phyloP scores from a whole-genome alignment of 2,329 filamentous ascomycete species.

The Pseudocercospora musae region DNA sequence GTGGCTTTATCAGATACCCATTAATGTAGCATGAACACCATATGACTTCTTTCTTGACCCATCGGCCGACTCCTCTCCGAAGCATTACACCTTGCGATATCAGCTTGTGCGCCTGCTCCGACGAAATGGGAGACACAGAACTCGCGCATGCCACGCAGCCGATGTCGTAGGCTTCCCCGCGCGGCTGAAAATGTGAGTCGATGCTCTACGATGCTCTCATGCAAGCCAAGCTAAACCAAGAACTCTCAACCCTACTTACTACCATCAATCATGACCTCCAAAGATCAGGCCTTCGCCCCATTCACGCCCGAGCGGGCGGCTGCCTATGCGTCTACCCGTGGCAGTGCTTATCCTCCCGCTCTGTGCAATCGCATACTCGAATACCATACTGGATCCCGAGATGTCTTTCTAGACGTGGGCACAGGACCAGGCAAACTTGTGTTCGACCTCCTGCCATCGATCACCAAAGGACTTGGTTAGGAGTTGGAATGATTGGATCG shows the following conservation, averaged over 20 bases:
- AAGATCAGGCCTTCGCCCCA: constrained; percentile 46
- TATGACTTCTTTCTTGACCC: neutral
- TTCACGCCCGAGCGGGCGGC: constrained; percentile 46
- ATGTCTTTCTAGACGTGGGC: constrained; percentile 51
- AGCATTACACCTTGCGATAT: neutral
- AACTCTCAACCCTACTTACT: neutral
- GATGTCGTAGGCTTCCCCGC: no score
- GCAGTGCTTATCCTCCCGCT: constrained; percentile 41
- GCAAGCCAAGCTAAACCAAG: neutral
- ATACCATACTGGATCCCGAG: constrained; percentile 47
- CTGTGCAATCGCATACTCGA: constrained; percentile 50
- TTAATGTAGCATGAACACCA: neutral
- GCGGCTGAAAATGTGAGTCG: neutral
- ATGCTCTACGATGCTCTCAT: neutral
- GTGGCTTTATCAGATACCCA: neutral
- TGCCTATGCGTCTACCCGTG: constrained; percentile 44
- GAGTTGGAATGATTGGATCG: constrained; percentile 51
- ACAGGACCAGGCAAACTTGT: constrained; percentile 55
- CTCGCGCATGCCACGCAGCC: no score
- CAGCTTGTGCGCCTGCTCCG: no score
- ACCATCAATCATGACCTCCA: constrained; percentile 10
- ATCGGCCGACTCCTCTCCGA: neutral
- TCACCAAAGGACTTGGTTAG: constrained; percentile 47
- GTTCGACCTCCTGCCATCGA: constrained; percentile 46
- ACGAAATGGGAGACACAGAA: no score